These are phyloP conservation scores for Lanzia echinophila DNA, from an alignment of 2,329 filamentous ascomycete genomes.

Conservation along the genomic window DNA sequence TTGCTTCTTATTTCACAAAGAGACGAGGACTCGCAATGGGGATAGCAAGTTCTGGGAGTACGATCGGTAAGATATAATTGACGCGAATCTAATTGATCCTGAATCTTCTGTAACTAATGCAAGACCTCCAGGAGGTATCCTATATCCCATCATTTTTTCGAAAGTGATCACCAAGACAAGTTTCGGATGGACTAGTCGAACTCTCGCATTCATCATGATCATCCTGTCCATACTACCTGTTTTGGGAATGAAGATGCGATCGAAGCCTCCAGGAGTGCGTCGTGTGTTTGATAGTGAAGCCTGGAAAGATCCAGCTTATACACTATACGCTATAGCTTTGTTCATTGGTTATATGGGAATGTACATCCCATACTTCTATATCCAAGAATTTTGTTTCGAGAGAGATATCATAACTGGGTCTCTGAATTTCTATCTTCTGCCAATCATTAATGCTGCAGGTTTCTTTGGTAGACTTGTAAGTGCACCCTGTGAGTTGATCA, in stretches of 20 bases:
- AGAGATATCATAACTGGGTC: not conserved
- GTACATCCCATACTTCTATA: constrained; percentile 5
- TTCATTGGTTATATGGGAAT: constrained; percentile 2
- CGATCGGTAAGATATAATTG: not conserved
- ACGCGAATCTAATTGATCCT: not conserved
- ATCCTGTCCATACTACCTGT: not conserved
- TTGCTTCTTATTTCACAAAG: not conserved
- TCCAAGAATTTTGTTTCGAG: not conserved
- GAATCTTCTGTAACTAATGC: not conserved
- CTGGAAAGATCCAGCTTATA: constrained; percentile 3
- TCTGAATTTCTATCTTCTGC: constrained; percentile 11
- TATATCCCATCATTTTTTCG: not conserved
- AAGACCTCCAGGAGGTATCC: not conserved
- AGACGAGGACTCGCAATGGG: not conserved
- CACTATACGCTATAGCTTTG: not conserved
- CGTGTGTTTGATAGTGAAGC: not conserved
- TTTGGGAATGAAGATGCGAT: constrained; percentile 4
- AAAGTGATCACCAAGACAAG: not conserved
- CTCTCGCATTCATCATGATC: not conserved
- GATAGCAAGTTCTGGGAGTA: not conserved
- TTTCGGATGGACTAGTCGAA: not conserved
- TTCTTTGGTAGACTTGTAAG: constrained; percentile 14
- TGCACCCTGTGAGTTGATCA: not conserved
- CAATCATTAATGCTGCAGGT: constrained; percentile 12
- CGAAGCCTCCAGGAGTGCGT: constrained; percentile 1